Evolutionary conservation across 192 early-diverging fungal species (phyloP), one percentile per base, ranked within the genome.

Genomic region (Backusella mclennaniae): DNA sequence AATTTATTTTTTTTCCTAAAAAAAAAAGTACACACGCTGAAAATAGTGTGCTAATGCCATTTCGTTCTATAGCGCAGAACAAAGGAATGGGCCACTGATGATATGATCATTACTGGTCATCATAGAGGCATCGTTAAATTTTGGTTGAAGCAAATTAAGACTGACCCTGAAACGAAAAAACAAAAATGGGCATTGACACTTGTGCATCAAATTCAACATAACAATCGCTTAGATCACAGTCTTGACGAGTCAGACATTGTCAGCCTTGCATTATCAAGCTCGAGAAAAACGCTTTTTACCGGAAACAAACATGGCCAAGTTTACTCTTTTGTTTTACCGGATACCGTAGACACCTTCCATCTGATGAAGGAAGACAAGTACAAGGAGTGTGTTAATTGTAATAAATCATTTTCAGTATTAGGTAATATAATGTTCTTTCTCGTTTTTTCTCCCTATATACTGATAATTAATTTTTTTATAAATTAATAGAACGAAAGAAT

Each of bases 61-160:
- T 29, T 23, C 23, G 8, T 3, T 59, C 26, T 29, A 63, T 11
- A 63, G 56, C 56, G 56, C 23, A 68, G 75, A 46, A 80, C 76
- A 29, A 77, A 77, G 38, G 87, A 86, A 67, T 89, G 85, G 85
- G 69, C 84, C 1, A 49, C 77, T 0, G 38, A 76, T 6, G 89
- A 90, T 46, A 69, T 86, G 35, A 78, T 90, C 52, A 74, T 90
- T 38, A 90, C 89, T 23, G 89, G 89, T 4, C 89, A 90, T 41
- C 77, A 79, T 23, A 89, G 87, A 21, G 88, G 88, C 8, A 67
- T 80, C 1, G 74, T 89, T 73, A 87, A 89, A 41, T 70, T 81
- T 14, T 81, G 80, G 80, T 31, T 23, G 0, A 81, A 81, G 26
- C 33, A 72, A 66, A 36, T 81, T 4, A 31, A 9, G 33, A 9